Percentiles rank a stretch among this genome's conserved stretches.
phyloP scores from a whole-genome alignment of 1,139 yeast genomes.

The Candida freyschussii region DNA sequence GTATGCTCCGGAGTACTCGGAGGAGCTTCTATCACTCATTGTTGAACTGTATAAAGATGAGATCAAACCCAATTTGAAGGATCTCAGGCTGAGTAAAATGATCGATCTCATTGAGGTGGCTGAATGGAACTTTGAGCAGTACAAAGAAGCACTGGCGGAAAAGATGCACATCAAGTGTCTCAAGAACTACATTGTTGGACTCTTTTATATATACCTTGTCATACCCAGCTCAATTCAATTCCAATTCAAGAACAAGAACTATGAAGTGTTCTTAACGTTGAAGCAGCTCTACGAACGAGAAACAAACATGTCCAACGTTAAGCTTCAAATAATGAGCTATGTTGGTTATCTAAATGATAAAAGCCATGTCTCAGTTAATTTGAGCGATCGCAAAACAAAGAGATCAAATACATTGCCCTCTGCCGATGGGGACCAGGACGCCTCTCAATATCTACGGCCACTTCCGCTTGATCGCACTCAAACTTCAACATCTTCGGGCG shows the following conservation, averaged over 20 bases:
- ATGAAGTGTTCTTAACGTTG: constrained; percentile 31
- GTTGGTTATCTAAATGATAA: constrained; percentile 27
- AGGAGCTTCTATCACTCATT: constrained; percentile 27
- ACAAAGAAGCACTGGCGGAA: constrained; percentile 19
- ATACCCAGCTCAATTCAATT: constrained; percentile 36
- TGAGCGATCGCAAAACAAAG: constrained; percentile 8
- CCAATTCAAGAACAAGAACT: constrained; percentile 34
- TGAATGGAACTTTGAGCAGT: constrained; percentile 27
- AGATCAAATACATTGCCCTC: constrained; percentile 21
- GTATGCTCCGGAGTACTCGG: constrained; percentile 35
- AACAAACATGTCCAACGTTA: constrained; percentile 33
- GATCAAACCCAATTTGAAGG: constrained; percentile 25
- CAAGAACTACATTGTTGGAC: constrained; percentile 31
- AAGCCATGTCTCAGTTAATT: constrained; percentile 1
- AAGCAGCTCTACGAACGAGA: constrained; percentile 32
- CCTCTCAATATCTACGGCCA: constrained; percentile 8
- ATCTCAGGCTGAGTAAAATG: constrained; percentile 28
- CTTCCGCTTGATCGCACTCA: constrained; percentile 1
- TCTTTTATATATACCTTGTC: constrained; percentile 31
- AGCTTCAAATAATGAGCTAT: constrained; percentile 29
- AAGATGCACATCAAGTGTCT: constrained; percentile 17
- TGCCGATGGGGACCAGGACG: constrained; percentile 13
- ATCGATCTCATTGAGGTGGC: constrained; percentile 31
- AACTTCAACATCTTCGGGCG: constrained; percentile 3
- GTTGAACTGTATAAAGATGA: constrained; percentile 28